A percentile compares a stretch with the other conserved stretches of the same genome.
Evolutionary conservation across 305 asterid species (phyloP).

Genomic region (Ajuga reptans): DNA sequence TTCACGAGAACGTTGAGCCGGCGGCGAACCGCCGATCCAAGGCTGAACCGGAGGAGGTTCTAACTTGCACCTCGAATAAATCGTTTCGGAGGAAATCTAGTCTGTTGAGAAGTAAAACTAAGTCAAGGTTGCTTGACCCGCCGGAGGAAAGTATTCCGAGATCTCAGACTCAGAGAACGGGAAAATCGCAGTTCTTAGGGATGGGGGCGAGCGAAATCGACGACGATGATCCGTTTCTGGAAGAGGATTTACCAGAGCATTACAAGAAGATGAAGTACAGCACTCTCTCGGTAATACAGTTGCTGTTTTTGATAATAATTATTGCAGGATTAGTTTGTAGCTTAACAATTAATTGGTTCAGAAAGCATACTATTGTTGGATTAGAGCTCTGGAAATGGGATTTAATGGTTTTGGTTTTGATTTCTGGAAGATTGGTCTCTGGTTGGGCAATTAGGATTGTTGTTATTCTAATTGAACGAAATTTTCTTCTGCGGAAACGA

Average conservation of each 20-base stretch:
- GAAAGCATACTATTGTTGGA: constrained; percentile 17
- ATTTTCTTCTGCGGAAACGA: constrained; percentile 62
- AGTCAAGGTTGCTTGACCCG: constrained; percentile 40
- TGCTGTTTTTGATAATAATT: constrained; percentile 50
- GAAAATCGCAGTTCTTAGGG: constrained; percentile 45
- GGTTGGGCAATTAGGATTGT: constrained; percentile 67
- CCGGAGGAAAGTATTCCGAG: constrained; percentile 26
- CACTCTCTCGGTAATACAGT: constrained; percentile 40
- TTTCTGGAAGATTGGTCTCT: constrained; percentile 67
- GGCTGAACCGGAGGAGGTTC: constrained; percentile 43
- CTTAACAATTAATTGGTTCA: constrained; percentile 32
- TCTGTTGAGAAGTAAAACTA: constrained; percentile 27
- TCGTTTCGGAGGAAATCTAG: constrained; percentile 49
- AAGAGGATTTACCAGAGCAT: constrained; percentile 68
- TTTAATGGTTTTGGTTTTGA: constrained; percentile 57
- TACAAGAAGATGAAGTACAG: constrained; percentile 56
- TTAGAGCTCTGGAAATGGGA: constrained; percentile 77
- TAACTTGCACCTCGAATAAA: constrained; percentile 45
- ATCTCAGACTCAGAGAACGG: constrained; percentile 29
- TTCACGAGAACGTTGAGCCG: constrained; percentile 32
- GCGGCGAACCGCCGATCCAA: constrained; percentile 29
- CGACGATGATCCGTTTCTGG: constrained; percentile 74
- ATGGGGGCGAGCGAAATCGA: constrained; percentile 47
- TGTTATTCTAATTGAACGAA: constrained; percentile 61
- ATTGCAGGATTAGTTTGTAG: constrained; percentile 48